phyloP scores from a whole-genome alignment of 139 green algal genomes.

The Chlamydomonas schloesseri region DNA sequence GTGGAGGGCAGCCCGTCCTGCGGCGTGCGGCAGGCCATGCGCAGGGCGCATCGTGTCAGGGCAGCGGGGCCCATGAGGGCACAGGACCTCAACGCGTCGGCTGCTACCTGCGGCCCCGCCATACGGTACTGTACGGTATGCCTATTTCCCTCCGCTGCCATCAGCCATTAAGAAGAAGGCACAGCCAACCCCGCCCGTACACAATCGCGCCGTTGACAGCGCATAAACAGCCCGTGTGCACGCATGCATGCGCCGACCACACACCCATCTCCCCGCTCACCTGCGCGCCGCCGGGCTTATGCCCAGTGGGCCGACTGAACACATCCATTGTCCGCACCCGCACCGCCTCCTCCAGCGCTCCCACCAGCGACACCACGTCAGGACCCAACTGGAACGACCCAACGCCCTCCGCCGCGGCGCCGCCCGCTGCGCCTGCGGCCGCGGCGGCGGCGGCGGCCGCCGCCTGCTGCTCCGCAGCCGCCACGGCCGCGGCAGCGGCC shows the following conservation, averaged over 20 bases:
- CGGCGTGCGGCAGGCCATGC: too few species aligned
- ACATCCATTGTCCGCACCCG: slow-evolving; percentile 49
- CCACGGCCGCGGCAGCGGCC: slow-evolving; percentile 50
- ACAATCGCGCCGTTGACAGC: too few species aligned
- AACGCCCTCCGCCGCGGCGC: background rate
- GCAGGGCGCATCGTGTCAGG: too few species aligned
- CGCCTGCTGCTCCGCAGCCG: slow-evolving; percentile 5
- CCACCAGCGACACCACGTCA: slow-evolving; percentile 52
- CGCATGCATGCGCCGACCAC: too few species aligned
- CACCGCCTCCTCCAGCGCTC: slow-evolving; percentile 51
- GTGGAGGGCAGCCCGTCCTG: background rate
- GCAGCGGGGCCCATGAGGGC: too few species aligned
- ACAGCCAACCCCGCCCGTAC: too few species aligned
- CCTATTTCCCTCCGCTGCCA: too few species aligned
- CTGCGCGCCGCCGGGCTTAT: background rate
- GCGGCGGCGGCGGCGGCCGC: background rate
- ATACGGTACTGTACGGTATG: too few species aligned
- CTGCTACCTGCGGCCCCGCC: too few species aligned
- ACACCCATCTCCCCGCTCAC: background rate
- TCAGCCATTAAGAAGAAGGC: too few species aligned
- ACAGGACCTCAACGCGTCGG: too few species aligned
- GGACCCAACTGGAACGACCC: slow-evolving; percentile 21
- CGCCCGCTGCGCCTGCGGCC: background rate
- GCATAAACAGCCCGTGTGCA: too few species aligned
- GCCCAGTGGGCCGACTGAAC: slow-evolving; percentile 35